Conservation (phyloP, 106 monocot genomes). For the Vanilla planifolia region DNA sequence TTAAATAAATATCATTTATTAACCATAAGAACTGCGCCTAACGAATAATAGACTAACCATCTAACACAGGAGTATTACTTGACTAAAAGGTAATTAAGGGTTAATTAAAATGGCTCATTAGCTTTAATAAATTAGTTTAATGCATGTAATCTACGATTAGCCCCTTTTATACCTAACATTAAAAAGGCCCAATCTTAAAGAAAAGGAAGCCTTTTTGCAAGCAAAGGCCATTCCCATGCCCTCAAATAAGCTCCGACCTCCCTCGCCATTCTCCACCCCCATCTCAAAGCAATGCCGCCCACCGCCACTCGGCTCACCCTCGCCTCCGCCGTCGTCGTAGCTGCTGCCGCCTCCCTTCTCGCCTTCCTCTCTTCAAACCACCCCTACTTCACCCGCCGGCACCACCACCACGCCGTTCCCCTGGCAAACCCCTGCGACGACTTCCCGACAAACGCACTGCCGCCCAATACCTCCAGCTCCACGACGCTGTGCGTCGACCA, state of each 20-base stretch:
- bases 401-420: not conserved
- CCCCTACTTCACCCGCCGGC: not conserved
- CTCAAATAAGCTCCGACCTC: not conserved
- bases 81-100: too few species aligned
- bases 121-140: too few species aligned
- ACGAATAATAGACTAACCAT: too few species aligned
- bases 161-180: too few species aligned
- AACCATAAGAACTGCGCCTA: too few species aligned
- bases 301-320: conserved; percentile 18
- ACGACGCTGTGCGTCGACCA: conserved; percentile 67
- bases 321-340: conserved; percentile 18
- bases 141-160: too few species aligned
- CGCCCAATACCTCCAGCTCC: conserved; percentile 34
- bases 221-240: conserved; percentile 8
- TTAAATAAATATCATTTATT: too few species aligned
- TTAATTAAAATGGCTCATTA: too few species aligned
- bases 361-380: conserved; percentile 2
- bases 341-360: conserved; percentile 27
- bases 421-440: conserved; percentile 42
- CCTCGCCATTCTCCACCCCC: conserved; percentile 2
- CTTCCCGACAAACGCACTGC: conserved; percentile 45
- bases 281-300: conserved; percentile 16
- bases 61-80: too few species aligned
- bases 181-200: conserved; percentile 12
- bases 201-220: conserved; percentile 5